A percentile compares a stretch with the other conserved stretches of the same genome.
These are phyloP conservation scores for Fusarium sp. DNA, from an alignment of 2,329 filamentous ascomycete species.

Conservation along the genomic window DNA sequence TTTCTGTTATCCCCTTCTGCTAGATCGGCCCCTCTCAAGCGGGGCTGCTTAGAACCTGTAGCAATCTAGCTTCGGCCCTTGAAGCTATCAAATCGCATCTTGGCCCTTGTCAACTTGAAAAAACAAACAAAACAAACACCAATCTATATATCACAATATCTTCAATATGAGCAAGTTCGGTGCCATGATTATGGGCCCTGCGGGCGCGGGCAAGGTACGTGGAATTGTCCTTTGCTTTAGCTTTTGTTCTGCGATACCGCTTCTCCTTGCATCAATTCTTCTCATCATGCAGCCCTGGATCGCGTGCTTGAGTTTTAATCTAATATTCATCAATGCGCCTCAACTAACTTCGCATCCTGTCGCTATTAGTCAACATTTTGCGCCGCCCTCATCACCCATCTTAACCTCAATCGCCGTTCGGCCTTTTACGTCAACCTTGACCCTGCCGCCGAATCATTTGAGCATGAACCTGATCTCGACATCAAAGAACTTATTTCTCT, in stretches of 20 bases:
- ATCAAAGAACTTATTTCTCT: slow-evolving; percentile 95
- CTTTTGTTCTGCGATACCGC: slow-evolving; percentile 13
- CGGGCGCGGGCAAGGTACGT: slow-evolving; percentile 88
- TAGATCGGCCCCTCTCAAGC: slow-evolving; percentile 17
- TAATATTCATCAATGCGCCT: slow-evolving; percentile 17
- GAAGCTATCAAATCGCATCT: slow-evolving; percentile 25
- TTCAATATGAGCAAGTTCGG: slow-evolving; percentile 90
- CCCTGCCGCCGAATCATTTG: slow-evolving; percentile 92
- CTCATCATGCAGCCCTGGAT: slow-evolving; percentile 28
- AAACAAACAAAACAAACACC: slow-evolving; percentile 19
- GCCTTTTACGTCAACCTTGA: slow-evolving; percentile 99
- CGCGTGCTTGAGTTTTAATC: slow-evolving; percentile 34
- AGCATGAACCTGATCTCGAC: slow-evolving; percentile 91
- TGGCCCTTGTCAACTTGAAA: slow-evolving; percentile 17
- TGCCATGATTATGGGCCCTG: slow-evolving; percentile 94
- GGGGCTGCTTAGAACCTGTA: slow-evolving; percentile 34
- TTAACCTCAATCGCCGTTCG: slow-evolving; percentile 90
- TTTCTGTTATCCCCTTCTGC: not conserved
- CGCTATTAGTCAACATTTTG: slow-evolving; percentile 85
- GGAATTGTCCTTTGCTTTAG: slow-evolving; percentile 10
- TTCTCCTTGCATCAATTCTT: slow-evolving; percentile 20
- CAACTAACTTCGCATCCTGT: slow-evolving; percentile 19
- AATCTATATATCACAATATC: slow-evolving; percentile 22
- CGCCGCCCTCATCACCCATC: slow-evolving; percentile 90
- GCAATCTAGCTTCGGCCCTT: slow-evolving; percentile 21